Evolutionary conservation across 2,329 filamentous ascomycete species (phyloP).

Genomic region (Aureobasidium sp.): DNA sequence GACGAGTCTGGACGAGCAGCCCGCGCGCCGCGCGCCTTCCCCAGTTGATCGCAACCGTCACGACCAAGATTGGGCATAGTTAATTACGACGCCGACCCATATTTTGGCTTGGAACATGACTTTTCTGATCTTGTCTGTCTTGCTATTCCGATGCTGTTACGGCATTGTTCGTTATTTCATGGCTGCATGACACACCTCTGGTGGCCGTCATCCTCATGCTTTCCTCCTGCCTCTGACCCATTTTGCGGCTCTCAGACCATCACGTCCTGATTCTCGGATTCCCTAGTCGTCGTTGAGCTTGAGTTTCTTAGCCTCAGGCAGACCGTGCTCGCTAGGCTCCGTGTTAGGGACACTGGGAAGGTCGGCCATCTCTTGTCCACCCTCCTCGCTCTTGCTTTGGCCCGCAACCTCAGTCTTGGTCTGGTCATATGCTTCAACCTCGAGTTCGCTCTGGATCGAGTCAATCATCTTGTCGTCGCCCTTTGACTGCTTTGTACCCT

Average conservation of each 20-base stretch:
- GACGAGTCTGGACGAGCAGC: background rate
- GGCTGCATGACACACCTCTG: background rate
- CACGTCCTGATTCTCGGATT: background rate
- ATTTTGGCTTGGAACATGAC: background rate
- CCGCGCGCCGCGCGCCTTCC: background rate
- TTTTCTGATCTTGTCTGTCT: background rate
- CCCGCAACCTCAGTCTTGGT: background rate
- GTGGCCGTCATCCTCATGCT: background rate
- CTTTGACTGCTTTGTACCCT: no score
- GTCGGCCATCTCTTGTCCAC: slow-evolving; percentile 38
- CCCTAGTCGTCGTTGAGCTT: slow-evolving; percentile 37
- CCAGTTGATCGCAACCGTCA: slow-evolving; percentile 3
- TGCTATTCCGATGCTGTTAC: background rate
- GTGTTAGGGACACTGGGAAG: slow-evolving; percentile 55
- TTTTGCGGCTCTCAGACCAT: background rate
- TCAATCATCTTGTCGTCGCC: background rate
- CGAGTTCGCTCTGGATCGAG: background rate
- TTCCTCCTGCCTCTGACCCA: background rate
- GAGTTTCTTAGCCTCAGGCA: slow-evolving; percentile 53
- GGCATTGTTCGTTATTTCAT: slow-evolving; percentile 9
- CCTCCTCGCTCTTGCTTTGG: slow-evolving; percentile 25
- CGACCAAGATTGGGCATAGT: slow-evolving; percentile 9
- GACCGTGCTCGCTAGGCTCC: slow-evolving; percentile 48
- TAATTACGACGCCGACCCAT: background rate
- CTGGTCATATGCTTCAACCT: background rate